phyloP scores from a whole-genome alignment of 1,284 basidiomycete genomes.

The Austropuccinia psidii region DNA sequence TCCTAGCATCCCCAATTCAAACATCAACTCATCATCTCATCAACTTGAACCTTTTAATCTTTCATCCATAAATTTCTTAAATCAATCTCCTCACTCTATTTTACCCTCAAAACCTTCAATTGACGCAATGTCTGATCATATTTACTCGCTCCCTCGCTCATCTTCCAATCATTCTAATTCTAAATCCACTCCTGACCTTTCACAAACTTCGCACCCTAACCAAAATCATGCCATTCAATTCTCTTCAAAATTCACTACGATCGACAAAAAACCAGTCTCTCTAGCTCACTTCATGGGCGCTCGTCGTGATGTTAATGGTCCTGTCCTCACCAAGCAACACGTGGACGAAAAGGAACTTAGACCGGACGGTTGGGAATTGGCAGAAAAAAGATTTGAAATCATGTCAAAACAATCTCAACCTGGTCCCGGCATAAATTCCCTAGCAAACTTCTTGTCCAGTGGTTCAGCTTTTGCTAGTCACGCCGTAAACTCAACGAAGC shows the following conservation, averaged over 20 bases:
- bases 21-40: neutral
- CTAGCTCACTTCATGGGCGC: constrained; percentile 36
- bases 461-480: constrained; percentile 15
- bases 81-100: too few species aligned
- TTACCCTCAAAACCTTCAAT: too few species aligned
- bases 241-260: constrained; percentile 16
- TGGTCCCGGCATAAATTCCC: neutral
- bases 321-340: constrained; percentile 19
- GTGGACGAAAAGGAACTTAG: constrained; percentile 22
- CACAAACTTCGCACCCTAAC: constrained; percentile 2
- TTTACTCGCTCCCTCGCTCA: too few species aligned
- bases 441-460: neutral
- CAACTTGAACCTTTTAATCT: too few species aligned
- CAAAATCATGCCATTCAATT: constrained; percentile 29
- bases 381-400: constrained; percentile 6
- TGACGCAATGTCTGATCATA: too few species aligned
- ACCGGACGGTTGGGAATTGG: constrained; percentile 25
- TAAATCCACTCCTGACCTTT: too few species aligned
- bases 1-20: neutral
- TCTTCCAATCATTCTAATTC: too few species aligned
- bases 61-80: too few species aligned
- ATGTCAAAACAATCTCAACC: neutral
- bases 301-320: constrained; percentile 18
- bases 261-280: constrained; percentile 12
- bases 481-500: constrained; percentile 4